Evolutionary conservation across 2,329 filamentous ascomycete genomes (phyloP), one percentile per base, ranked within the genome.

Genomic region (Fusarium ramigenum): DNA sequence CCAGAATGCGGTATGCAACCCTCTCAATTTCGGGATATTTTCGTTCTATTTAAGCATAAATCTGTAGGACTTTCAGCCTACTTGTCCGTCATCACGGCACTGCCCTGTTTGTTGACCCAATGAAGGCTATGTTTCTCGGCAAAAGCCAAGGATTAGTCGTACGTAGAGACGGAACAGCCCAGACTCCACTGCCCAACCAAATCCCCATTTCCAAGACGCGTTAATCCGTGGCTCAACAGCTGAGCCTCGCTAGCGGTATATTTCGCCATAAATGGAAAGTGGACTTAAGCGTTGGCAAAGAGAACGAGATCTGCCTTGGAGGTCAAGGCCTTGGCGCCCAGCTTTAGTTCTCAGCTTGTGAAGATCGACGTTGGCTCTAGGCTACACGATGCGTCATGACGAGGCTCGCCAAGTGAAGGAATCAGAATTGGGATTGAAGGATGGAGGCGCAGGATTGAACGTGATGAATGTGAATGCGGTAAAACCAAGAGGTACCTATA

Each of bases 71-170:
- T 36, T 8, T n/a, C 18, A 18, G 2, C 10, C 7, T 14, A 4
- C 7, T 34, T 34, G 32, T 34, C 23, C 5, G 18, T 23, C 14
- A 18, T 25, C 19, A 7, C 23, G 14, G 19, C 40, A 49, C 40
- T 49, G 54, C 54, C 54, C 28, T 58, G 40, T 36, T 47, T 47
- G 14, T 28, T n/a, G 23, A 36, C 36, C 14, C 40, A 36, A 34
- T 34, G 32, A 34, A 58, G 54, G 54, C 54, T 46, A n/a, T 49
- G 54, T 36, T 36, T 36, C 54, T 57, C 18, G 39, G 39, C 54
- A 47, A 57, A 34, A 15, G 23, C 40, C n/a, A 36, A 49, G 54
- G 23, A 28, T n/a, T 7, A 23, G 54, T 49, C 15, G 40, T 34
- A 28, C 16, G 19, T 7, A 49, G 14, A 25, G 30, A 34, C 21